phyloP scores from a whole-genome alignment of 1,284 basidiomycete species.

The Pseudozyma hubeiensis region DNA sequence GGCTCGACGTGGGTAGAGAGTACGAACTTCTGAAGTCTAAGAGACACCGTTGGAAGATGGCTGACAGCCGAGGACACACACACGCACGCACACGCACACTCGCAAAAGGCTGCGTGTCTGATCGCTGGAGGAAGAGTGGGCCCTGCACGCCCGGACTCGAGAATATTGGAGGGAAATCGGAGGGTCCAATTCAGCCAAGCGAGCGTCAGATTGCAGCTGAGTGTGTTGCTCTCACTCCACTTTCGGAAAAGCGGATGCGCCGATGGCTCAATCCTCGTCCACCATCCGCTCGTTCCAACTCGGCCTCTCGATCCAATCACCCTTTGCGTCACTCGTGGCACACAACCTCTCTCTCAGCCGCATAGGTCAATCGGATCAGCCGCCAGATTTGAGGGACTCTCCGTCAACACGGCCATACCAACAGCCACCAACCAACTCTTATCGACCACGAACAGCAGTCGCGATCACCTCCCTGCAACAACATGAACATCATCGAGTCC shows the following conservation, averaged over 20 bases:
- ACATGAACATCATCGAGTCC: conserved; percentile 57
- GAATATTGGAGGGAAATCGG: no score
- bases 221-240: conserved; percentile 21
- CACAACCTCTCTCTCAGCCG: background rate
- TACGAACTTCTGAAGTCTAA: no score
- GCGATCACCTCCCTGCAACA: background rate
- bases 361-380: conserved; percentile 8
- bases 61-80: no score
- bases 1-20: no score
- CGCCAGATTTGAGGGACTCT: background rate
- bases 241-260: conserved; percentile 7
- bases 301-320: no score
- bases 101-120: no score
- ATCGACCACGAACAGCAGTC: background rate
- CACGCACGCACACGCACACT: no score
- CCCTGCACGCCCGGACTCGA: no score
- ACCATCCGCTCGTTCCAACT: conserved; percentile 3
- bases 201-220: background rate
- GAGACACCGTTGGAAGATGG: no score
- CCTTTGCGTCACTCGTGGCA: background rate
- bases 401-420: background rate
- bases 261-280: background rate
- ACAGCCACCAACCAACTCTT: background rate
- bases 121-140: no score
- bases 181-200: background rate